A percentile compares a stretch with the other conserved stretches of the same genome.
phyloP scores from a whole-genome alignment of 2,329 filamentous ascomycete genomes.

The Teratosphaeria epicoccoides region DNA sequence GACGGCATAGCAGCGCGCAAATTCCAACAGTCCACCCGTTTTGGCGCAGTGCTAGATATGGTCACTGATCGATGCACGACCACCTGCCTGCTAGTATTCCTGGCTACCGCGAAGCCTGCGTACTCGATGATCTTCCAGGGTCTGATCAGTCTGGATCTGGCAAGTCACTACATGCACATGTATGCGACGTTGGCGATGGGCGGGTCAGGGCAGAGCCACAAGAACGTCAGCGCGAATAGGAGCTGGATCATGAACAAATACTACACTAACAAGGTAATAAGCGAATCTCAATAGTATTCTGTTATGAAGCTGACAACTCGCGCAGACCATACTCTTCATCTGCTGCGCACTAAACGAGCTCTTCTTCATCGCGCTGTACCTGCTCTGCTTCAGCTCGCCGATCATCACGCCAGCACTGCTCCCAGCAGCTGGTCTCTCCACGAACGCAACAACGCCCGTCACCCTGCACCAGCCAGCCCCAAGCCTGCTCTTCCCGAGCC shows the following conservation, averaged over 20 bases:
- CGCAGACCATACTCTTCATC: slow-evolving; percentile 75
- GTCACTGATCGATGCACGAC: slow-evolving; percentile 97
- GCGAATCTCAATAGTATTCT: slow-evolving; percentile 1
- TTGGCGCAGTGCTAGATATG: slow-evolving; percentile 97
- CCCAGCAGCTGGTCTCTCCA: slow-evolving; percentile 17
- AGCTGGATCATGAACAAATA: slow-evolving; percentile 89
- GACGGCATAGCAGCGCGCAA: slow-evolving; percentile 85
- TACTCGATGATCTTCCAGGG: slow-evolving; percentile 93
- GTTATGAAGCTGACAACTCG: not conserved
- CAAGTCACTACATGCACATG: slow-evolving; percentile 99
- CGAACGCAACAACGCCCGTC: slow-evolving; percentile 31
- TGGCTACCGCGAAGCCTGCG: slow-evolving; percentile 86
- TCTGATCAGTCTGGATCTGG: slow-evolving; percentile 82
- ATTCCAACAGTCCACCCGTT: slow-evolving; percentile 85
- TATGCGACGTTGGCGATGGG: slow-evolving; percentile 87
- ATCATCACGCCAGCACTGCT: slow-evolving; percentile 76
- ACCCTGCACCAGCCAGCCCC: slow-evolving; percentile 37
- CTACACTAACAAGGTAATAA: slow-evolving; percentile 85
- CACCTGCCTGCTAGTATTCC: slow-evolving; percentile 84
- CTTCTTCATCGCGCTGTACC: slow-evolving; percentile 97
- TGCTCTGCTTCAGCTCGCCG: slow-evolving; percentile 91
- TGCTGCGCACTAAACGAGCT: slow-evolving; percentile 86
- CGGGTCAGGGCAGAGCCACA: slow-evolving; percentile 70
- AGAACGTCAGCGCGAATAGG: slow-evolving; percentile 79
- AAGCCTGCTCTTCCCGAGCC: slow-evolving; percentile 69